Evolutionary conservation across 2,329 filamentous ascomycete species (phyloP), one percentile per base, ranked within the genome.

Genomic region (Shiraia bambusicola): DNA sequence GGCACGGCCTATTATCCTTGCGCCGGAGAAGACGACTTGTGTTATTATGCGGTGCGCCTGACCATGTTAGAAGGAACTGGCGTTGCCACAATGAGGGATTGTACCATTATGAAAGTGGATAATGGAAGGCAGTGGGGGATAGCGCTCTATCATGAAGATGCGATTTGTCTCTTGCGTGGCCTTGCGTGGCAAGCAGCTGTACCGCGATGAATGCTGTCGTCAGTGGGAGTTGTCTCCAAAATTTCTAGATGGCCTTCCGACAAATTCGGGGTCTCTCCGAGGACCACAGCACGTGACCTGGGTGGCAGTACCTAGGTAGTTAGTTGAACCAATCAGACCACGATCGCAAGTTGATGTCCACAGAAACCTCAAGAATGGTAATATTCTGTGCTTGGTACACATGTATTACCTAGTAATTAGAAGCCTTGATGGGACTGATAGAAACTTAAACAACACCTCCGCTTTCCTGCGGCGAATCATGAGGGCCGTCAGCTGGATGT

Each of bases 31-130:
- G 72, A 96, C 83, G 73, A 95, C 90, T 75, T 94, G 88, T 50
- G 88, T 88, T 76, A 98, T 85, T 72, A 96, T 87, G 64, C 90
- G 88, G 77, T 97, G 89, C 69, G 92, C 92, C 92, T 95, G 58
- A 26, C 32, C 24, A 14, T 37, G 54, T 69, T 58, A 66, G 56
- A 48, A 16, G 40, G 22, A 16, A 26, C n/a, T 39, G 37, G 37
- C 16, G 12, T 28, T 34, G 17, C 11, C 29, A 27, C 13, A 24
- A 19, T 5, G 8, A 28, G 14, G 27, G 3, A 37, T 47, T 52
- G 26, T 46, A 59, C 64, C 64, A 68, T 68, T 59, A 49, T 44
- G 43, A 28, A 40, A 4, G 26, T 28, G 6, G 10, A 25, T 15
- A 12, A 14, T 11, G 7, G 15, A 11, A 16, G 4, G 36, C 7